These are phyloP conservation scores for Polytrichum formosum DNA, from an alignment of 225 moss, liverwort and hornwort species.

Conservation along the genomic window DNA sequence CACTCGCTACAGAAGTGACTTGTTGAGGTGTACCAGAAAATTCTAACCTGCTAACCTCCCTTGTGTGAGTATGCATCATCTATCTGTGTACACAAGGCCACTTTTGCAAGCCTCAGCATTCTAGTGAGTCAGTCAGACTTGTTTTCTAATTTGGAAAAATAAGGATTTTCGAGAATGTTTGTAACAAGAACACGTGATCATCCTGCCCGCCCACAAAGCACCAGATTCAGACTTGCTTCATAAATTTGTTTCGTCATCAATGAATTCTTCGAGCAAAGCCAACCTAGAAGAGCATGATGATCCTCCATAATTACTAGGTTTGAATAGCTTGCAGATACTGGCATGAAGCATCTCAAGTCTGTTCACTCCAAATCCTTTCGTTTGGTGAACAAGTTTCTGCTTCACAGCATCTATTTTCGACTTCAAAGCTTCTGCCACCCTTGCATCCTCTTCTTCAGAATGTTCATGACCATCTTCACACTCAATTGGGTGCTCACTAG, in stretches of 20 bases:
- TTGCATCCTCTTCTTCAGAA: slow-evolving; percentile 23
- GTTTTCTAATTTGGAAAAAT: slow-evolving; percentile 1
- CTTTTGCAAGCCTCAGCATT: neutral
- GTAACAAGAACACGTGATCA: neutral
- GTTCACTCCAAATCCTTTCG: slow-evolving; percentile 62
- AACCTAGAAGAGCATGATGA: slow-evolving; percentile 48
- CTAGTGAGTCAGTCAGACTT: neutral
- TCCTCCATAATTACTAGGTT: slow-evolving; percentile 26
- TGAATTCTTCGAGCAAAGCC: slow-evolving; percentile 43
- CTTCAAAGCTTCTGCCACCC: slow-evolving; percentile 37
- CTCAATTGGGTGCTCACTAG: slow-evolving; percentile 25
- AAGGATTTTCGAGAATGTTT: neutral
- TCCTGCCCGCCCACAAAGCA: neutral
- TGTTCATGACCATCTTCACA: slow-evolving; percentile 28
- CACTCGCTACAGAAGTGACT: slow-evolving; percentile 1
- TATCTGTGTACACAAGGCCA: neutral
- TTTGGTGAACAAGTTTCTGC: slow-evolving; percentile 44
- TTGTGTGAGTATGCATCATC: neutral
- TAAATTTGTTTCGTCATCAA: slow-evolving; percentile 32
- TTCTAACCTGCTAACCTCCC: neutral
- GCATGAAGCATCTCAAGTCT: slow-evolving; percentile 80
- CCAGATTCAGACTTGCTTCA: neutral
- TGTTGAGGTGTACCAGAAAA: slow-evolving; percentile 2
- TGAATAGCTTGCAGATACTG: slow-evolving; percentile 49
- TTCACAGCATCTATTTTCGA: slow-evolving; percentile 46